A percentile compares a stretch with the other conserved stretches of the same genome.
phyloP scores from a whole-genome alignment of 1,284 basidiomycete genomes.

The Cryptococcus depauperatus region DNA sequence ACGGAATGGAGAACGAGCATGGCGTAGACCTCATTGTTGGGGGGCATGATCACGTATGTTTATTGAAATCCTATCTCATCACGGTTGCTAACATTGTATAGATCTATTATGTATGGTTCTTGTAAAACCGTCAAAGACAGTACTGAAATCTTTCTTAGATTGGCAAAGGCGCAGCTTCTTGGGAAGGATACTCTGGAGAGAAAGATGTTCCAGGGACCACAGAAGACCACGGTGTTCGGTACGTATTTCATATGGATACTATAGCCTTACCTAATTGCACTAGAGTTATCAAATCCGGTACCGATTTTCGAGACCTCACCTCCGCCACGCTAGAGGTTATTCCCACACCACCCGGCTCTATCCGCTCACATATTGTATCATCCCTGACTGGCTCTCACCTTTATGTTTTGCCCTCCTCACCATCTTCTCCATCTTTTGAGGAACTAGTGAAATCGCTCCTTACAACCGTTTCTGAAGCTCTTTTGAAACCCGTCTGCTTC shows the following conservation, averaged over 20 bases:
- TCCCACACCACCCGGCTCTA: conserved; percentile 53
- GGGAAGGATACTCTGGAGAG: conserved; percentile 61
- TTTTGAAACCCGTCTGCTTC: conserved; percentile 66
- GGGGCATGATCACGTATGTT: conserved; percentile 68
- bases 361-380: conserved; percentile 61
- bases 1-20: conserved; percentile 50
- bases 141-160: conserved; percentile 48
- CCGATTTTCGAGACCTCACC: conserved; percentile 81
- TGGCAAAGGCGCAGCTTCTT: conserved; percentile 62
- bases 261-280: not conserved
- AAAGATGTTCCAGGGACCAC: conserved; percentile 61
- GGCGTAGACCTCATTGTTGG: conserved; percentile 80
- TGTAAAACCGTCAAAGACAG: not conserved
- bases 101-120: conserved; percentile 28
- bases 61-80: not conserved
- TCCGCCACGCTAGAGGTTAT: conserved; percentile 61
- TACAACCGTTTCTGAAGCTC: conserved; percentile 59
- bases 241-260: conserved; percentile 29
- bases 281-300: conserved; percentile 69
- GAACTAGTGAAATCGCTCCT: conserved; percentile 60
- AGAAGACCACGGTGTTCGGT: conserved; percentile 61
- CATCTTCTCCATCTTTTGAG: conserved; percentile 55
- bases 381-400: conserved; percentile 61
- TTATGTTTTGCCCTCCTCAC: conserved; percentile 54
- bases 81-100: conserved; percentile 3